These are phyloP conservation scores for Diaporthe aspalathi DNA, from an alignment of 2,329 filamentous ascomycete genomes.

Conservation along the genomic window DNA sequence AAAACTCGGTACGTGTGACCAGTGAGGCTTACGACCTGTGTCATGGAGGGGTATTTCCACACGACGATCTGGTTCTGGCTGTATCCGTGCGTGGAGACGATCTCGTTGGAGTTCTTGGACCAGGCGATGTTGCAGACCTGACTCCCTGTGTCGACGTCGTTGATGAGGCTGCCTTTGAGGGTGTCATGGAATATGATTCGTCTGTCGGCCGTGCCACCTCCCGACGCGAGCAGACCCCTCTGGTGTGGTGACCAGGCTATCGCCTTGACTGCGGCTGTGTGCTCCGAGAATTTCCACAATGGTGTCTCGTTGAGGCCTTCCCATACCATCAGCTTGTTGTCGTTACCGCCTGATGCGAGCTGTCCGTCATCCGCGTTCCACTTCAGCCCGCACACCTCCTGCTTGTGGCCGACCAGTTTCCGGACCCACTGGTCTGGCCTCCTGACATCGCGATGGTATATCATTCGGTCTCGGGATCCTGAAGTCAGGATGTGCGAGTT, in stretches of 20 bases:
- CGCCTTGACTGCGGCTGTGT: constrained; percentile 95
- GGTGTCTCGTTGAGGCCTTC: constrained; percentile 94
- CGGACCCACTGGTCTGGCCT: constrained; percentile 90
- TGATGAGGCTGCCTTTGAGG: constrained; percentile 80
- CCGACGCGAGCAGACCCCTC: constrained; percentile 91
- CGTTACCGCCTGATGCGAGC: constrained; percentile 94
- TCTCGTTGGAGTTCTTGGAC: constrained; percentile 97
- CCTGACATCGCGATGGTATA: constrained; percentile 95
- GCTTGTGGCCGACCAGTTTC: constrained; percentile 92
- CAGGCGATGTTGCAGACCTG: constrained; percentile 99
- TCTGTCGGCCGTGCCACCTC: constrained; percentile 93
- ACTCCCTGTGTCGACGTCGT: constrained; percentile 94
- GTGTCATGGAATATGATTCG: constrained; percentile 99
- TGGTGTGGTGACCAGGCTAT: constrained; percentile 99
- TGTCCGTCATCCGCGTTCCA: constrained; percentile 98
- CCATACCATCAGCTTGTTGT: constrained; percentile 99
- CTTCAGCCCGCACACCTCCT: constrained; percentile 95
- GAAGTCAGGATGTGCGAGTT: constrained; percentile 98
- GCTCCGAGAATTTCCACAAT: constrained; percentile 92
- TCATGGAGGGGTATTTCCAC: constrained; percentile 99
- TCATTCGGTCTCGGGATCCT: constrained; percentile 90
- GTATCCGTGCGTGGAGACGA: constrained; percentile 97
- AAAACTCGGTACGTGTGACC: constrained; percentile 97
- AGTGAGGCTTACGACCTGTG: constrained; percentile 92
- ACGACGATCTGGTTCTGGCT: constrained; percentile 99